These are phyloP conservation scores for Trichoderma sp. DNA, from an alignment of 2,329 filamentous ascomycete species.

Conservation along the genomic window DNA sequence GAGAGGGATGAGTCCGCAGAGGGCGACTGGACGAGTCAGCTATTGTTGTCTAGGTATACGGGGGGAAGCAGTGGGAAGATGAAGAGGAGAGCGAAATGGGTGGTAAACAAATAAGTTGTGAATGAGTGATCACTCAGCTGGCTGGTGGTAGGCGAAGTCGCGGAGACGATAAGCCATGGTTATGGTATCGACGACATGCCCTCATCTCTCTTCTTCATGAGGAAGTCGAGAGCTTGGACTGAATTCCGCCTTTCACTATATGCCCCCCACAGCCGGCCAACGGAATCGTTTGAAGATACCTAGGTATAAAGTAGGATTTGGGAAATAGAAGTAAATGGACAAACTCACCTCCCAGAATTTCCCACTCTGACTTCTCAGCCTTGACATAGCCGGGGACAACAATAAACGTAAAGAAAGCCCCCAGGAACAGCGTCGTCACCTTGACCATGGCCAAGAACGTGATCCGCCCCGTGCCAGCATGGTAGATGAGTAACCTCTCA, in stretches of 20 bases:
- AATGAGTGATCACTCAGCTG: too few species aligned
- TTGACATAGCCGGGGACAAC: slow-evolving; percentile 62
- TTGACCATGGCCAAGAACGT: slow-evolving; percentile 72
- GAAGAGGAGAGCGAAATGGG: too few species aligned
- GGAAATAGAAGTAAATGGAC: background rate
- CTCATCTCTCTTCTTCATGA: too few species aligned
- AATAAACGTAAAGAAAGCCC: slow-evolving; percentile 65
- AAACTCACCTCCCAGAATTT: slow-evolving; percentile 45
- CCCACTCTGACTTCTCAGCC: slow-evolving; percentile 43
- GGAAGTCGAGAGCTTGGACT: too few species aligned
- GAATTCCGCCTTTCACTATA: too few species aligned
- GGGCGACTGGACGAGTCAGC: slow-evolving; percentile 49
- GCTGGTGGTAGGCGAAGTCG: too few species aligned
- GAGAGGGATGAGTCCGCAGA: slow-evolving; percentile 66
- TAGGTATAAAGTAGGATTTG: too few species aligned
- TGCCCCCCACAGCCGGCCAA: too few species aligned
- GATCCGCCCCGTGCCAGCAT: slow-evolving; percentile 68
- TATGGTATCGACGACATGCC: too few species aligned
- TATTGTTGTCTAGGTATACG: background rate
- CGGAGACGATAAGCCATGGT: too few species aligned
- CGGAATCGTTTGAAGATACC: too few species aligned
- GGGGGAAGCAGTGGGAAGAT: background rate
- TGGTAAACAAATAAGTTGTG: too few species aligned
- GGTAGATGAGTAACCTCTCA: slow-evolving; percentile 69
- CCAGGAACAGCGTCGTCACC: slow-evolving; percentile 69